Conservation (phyloP, 2,329 filamentous ascomycete species). For the Microcera coccophila region DNA sequence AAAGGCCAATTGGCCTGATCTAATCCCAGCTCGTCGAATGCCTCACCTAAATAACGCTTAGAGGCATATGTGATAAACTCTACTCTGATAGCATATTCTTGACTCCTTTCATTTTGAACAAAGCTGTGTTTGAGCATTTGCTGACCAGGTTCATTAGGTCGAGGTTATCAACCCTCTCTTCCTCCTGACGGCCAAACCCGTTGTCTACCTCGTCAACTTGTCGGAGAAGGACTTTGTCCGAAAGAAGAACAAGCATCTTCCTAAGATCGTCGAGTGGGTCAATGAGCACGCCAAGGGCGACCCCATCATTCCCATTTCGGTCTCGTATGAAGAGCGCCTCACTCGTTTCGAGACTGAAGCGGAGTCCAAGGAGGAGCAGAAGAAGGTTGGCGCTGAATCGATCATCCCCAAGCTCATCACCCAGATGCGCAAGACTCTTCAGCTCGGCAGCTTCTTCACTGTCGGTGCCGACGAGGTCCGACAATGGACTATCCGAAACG, state of each 20-base stretch:
- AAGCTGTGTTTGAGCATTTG: conserved; percentile 5
- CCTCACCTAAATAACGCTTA: conserved; percentile 70
- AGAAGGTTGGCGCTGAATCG: conserved; percentile 81
- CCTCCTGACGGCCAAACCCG: conserved; percentile 92
- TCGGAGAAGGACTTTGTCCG: conserved; percentile 96
- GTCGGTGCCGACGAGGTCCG: conserved; percentile 92
- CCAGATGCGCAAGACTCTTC: conserved; percentile 88
- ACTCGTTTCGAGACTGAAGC: conserved; percentile 74
- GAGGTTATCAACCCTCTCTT: conserved; percentile 97
- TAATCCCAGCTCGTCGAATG: conserved; percentile 99
- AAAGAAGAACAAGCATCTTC: conserved; percentile 99
- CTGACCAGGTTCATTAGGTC: conserved; percentile 56
- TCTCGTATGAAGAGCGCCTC: conserved; percentile 88
- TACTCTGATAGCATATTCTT: conserved; percentile 55
- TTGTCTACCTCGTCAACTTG: conserved; percentile 94
- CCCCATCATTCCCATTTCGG: conserved; percentile 88
- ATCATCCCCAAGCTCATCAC: conserved; percentile 86
- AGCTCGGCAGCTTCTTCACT: conserved; percentile 95
- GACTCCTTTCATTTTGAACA: conserved; percentile 5
- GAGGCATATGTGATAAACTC: conserved; percentile 82
- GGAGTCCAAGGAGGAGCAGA: conserved; percentile 79
- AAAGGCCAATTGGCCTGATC: conserved; percentile 89
- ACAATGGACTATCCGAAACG: conserved; percentile 96
- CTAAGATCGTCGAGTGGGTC: conserved; percentile 92
- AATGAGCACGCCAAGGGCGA: conserved; percentile 85